A percentile compares a stretch with the other conserved stretches of the same genome.
These are phyloP conservation scores for Tausonia pullulans DNA, from an alignment of 1,284 basidiomycete genomes.

Conservation along the genomic window DNA sequence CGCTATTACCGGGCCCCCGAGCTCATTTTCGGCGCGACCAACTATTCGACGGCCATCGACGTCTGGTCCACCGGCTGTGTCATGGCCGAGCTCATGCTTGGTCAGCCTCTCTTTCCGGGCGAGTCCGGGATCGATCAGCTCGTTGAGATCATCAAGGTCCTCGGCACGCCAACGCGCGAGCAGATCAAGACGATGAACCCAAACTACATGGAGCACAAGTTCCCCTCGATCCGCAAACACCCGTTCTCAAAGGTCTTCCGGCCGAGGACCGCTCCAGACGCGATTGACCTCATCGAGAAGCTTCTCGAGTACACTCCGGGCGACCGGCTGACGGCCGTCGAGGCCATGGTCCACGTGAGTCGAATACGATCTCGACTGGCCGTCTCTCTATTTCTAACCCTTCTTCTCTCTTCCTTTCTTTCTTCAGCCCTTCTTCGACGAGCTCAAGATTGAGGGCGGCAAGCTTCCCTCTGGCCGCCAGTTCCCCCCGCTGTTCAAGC, in stretches of 20 bases:
- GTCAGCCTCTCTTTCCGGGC: conserved; percentile 96
- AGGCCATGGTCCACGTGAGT: conserved; percentile 3
- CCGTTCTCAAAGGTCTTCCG: conserved; percentile 97
- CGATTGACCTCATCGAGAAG: conserved; percentile 90
- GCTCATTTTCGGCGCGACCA: conserved; percentile 98
- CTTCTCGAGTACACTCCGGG: conserved; percentile 95
- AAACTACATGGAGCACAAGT: conserved; percentile 99
- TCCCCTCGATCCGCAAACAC: conserved; percentile 98
- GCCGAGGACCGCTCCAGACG: conserved; percentile 87
- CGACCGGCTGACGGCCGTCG: conserved; percentile 56
- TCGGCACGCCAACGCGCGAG: conserved; percentile 94
- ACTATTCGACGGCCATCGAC: conserved; percentile 99
- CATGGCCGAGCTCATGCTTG: conserved; percentile 99
- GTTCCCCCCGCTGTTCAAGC: conserved; percentile 90
- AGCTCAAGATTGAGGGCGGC: conserved; percentile 76
- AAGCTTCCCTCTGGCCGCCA: conserved; percentile 96
- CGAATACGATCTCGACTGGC: too few relatives aligned
- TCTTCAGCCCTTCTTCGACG: conserved; percentile 76
- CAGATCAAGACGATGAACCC: conserved; percentile 99
- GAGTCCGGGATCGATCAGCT: conserved; percentile 99
- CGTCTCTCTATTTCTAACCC: background rate
- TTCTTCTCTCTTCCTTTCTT: conserved; percentile 9
- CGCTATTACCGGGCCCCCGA: conserved; percentile 98
- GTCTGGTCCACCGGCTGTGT: conserved; percentile 99
- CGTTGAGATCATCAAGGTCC: conserved; percentile 99